A percentile compares a stretch with the other conserved stretches of the same genome.
phyloP scores from a whole-genome alignment of 2,329 filamentous ascomycete species.

The Penicillium brasilianum region DNA sequence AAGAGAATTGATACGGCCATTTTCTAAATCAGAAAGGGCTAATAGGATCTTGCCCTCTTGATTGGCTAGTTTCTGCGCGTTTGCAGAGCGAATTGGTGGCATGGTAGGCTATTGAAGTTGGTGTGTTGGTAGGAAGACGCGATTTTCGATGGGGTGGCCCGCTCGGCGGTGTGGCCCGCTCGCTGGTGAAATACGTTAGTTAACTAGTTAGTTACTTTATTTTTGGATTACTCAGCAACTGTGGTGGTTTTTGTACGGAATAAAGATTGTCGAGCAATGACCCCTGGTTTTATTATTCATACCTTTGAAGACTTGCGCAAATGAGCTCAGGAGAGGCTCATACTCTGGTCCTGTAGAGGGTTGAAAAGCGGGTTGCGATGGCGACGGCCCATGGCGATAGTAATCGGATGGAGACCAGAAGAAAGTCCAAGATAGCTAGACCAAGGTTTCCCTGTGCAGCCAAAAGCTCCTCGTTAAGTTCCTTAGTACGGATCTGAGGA shows the following conservation, averaged over 20 bases:
- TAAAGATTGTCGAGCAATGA: not conserved
- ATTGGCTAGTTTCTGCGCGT: too few relatives aligned
- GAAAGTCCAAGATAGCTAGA: not conserved
- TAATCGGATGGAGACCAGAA: not conserved
- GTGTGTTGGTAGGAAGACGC: too few relatives aligned
- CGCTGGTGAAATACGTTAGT: too few relatives aligned
- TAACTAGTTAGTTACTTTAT: not conserved
- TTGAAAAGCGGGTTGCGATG: slow-evolving; percentile 5
- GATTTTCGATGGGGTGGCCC: too few relatives aligned
- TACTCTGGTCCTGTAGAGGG: slow-evolving; percentile 9
- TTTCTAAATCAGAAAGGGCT: too few relatives aligned
- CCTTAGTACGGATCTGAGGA: not conserved
- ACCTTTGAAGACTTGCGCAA: not conserved
- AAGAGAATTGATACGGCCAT: too few relatives aligned
- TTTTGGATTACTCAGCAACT: not conserved
- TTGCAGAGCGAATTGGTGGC: too few relatives aligned
- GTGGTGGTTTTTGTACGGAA: not conserved
- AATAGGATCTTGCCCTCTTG: too few relatives aligned
- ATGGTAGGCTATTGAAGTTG: too few relatives aligned
- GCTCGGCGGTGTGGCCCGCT: too few relatives aligned
- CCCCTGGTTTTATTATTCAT: not conserved
- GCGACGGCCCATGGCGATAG: not conserved
- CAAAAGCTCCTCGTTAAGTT: not conserved
- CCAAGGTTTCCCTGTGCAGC: not conserved
- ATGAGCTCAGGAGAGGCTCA: not conserved